These are phyloP conservation scores for Coemansia sp. DNA, from an alignment of 192 early-diverging fungal genomes.

Conservation along the genomic window DNA sequence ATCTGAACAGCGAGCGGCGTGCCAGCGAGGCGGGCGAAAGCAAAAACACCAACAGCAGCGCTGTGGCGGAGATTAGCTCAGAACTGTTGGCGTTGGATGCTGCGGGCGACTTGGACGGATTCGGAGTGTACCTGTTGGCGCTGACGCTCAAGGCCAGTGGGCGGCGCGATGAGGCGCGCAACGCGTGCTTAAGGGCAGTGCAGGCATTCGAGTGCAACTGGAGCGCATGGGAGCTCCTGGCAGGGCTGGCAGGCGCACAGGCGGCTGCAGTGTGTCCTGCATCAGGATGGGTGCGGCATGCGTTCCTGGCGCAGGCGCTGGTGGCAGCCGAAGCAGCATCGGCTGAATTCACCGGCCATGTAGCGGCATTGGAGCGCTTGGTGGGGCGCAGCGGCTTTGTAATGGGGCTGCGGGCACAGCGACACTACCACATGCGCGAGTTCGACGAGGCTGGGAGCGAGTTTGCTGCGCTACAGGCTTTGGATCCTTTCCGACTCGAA, in stretches of 20 bases:
- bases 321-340: constrained; percentile 47
- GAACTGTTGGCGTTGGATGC: constrained; percentile 27
- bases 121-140: constrained; percentile 40
- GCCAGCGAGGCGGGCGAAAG: constrained; percentile 12
- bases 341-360: constrained; percentile 26
- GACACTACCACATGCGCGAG: constrained; percentile 66
- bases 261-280: not conserved
- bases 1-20: constrained; percentile 57
- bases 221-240: constrained; percentile 87
- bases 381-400: constrained; percentile 70
- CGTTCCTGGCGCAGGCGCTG: constrained; percentile 60
- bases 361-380: constrained; percentile 45
- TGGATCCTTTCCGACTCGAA: constrained; percentile 81
- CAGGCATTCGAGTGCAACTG: constrained; percentile 79
- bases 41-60: not conserved
- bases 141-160: constrained; percentile 28
- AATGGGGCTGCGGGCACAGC: constrained; percentile 60
- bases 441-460: constrained; percentile 65
- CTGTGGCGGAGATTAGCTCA: constrained; percentile 33
- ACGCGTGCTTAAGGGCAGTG: constrained; percentile 66
- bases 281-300: constrained; percentile 46
- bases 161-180: constrained; percentile 49
- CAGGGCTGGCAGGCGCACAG: constrained; percentile 12
- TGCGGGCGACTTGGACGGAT: constrained; percentile 26
- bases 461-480: constrained; percentile 69